phyloP scores from a whole-genome alignment of 192 early-diverging fungal genomes.

The Coemansia sp. region DNA sequence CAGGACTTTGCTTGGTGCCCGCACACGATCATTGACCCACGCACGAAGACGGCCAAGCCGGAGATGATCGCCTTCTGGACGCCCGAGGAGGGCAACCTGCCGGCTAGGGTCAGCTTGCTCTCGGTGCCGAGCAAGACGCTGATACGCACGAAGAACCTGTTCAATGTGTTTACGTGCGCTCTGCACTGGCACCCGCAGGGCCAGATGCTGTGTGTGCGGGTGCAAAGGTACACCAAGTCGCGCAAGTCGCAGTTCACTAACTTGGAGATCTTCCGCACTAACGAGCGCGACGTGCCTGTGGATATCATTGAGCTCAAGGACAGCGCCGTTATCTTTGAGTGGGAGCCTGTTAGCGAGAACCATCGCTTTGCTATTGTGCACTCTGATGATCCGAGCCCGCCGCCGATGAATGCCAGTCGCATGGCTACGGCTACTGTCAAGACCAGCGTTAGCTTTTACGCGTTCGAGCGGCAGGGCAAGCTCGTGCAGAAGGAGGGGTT shows the following conservation, averaged over 20 bases:
- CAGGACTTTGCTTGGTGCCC: conserved; percentile 79
- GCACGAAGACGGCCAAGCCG: conserved; percentile 38
- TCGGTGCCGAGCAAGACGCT: conserved; percentile 80
- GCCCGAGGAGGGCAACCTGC: conserved; percentile 91
- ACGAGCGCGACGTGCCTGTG: conserved; percentile 93
- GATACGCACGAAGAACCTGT: conserved; percentile 95
- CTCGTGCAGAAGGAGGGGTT: conserved; percentile 63
- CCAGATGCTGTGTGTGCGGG: conserved; percentile 88
- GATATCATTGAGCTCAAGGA: conserved; percentile 93
- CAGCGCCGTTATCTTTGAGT: conserved; percentile 80
- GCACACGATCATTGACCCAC: conserved; percentile 33
- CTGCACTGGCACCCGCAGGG: conserved; percentile 90
- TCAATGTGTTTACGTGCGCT: conserved; percentile 86
- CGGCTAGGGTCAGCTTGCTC: conserved; percentile 92
- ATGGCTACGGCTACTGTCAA: conserved; percentile 56
- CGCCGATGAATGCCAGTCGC: conserved; percentile 52
- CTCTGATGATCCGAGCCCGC: conserved; percentile 65
- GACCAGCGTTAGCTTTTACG: conserved; percentile 80
- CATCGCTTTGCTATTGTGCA: conserved; percentile 85
- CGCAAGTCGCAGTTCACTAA: conserved; percentile 88
- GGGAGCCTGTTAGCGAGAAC: conserved; percentile 86
- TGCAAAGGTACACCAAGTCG: conserved; percentile 86
- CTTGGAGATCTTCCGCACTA: conserved; percentile 91
- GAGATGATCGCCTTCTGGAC: conserved; percentile 93
- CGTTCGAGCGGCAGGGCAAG: conserved; percentile 74